Conservation (phyloP, 2,329 filamentous ascomycete species). For the Alternaria sp. region DNA sequence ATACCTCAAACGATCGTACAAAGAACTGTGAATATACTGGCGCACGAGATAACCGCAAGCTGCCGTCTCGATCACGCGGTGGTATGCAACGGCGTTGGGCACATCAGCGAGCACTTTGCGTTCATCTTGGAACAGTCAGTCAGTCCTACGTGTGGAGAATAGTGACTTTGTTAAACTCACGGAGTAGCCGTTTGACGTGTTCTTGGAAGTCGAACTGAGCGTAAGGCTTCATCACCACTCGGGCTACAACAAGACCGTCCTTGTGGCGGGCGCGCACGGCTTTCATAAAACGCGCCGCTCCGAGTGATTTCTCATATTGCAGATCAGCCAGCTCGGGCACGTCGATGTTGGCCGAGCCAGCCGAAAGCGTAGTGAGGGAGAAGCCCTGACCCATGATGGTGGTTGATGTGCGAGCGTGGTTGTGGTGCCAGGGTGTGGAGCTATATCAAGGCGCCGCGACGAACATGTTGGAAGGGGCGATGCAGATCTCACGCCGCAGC, state of each 20-base stretch:
- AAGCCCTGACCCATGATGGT: conserved; percentile 91
- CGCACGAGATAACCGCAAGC: conserved; percentile 92
- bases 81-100: conserved; percentile 89
- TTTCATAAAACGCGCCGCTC: conserved; percentile 94
- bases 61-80: conserved; percentile 88
- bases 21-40: conserved; percentile 93
- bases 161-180: conserved; percentile 56
- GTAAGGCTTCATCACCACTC: conserved; percentile 93
- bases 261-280: conserved; percentile 89
- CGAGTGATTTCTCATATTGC: conserved; percentile 89
- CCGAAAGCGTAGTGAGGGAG: conserved; percentile 88
- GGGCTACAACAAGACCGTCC: conserved; percentile 90
- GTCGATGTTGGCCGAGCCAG: conserved; percentile 91
- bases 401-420: conserved; percentile 13
- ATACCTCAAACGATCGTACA: conserved; percentile 87
- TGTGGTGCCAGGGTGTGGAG: conserved; percentile 25
- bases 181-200: conserved; percentile 77
- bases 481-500: not conserved
- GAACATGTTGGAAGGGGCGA: conserved; percentile 34
- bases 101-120: conserved; percentile 79
- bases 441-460: conserved; percentile 30
- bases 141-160: conserved; percentile 9
- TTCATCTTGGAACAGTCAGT: conserved; percentile 65
- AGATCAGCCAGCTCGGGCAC: conserved; percentile 89
- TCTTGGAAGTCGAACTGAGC: conserved; percentile 78